A percentile compares a stretch with the other conserved stretches of the same genome.
Conservation (phyloP, 345 rosid genomes). For the Camelina neglecta region DNA sequence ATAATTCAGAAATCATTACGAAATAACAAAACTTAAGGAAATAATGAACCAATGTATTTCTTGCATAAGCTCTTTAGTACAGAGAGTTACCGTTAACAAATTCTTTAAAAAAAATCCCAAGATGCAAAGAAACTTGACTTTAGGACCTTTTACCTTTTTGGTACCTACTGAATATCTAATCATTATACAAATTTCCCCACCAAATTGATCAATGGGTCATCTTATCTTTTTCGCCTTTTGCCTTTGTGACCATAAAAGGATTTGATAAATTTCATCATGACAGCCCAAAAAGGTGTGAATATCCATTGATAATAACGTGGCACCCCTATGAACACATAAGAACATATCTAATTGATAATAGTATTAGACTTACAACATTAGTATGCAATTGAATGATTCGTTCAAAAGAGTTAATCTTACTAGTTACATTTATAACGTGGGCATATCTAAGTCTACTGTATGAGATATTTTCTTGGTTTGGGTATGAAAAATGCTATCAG, state of each 20-base stretch:
- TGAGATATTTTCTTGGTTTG: not conserved
- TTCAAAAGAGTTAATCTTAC: not conserved
- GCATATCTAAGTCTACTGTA: not conserved
- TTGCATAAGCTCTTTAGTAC: not conserved
- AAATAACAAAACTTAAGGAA: not conserved
- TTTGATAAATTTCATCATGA: slow-evolving; percentile 38
- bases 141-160: slow-evolving; percentile 8
- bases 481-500: not conserved
- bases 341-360: slow-evolving; percentile 10
- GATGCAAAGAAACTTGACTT: not conserved
- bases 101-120: not conserved
- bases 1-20: no score
- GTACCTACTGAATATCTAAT: slow-evolving; percentile 18
- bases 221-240: slow-evolving; percentile 42
- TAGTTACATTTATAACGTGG: not conserved
- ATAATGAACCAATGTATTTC: not conserved
- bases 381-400: not conserved
- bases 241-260: slow-evolving; percentile 44
- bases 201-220: slow-evolving; percentile 27
- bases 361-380: not conserved
- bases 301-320: slow-evolving; percentile 38
- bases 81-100: not conserved
- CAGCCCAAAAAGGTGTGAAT: slow-evolving; percentile 38
- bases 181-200: slow-evolving; percentile 11
- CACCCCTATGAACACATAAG: slow-evolving; percentile 32